Evolutionary conservation across 2,329 filamentous ascomycete genomes (phyloP).

Genomic region (Cercospora sojina): DNA sequence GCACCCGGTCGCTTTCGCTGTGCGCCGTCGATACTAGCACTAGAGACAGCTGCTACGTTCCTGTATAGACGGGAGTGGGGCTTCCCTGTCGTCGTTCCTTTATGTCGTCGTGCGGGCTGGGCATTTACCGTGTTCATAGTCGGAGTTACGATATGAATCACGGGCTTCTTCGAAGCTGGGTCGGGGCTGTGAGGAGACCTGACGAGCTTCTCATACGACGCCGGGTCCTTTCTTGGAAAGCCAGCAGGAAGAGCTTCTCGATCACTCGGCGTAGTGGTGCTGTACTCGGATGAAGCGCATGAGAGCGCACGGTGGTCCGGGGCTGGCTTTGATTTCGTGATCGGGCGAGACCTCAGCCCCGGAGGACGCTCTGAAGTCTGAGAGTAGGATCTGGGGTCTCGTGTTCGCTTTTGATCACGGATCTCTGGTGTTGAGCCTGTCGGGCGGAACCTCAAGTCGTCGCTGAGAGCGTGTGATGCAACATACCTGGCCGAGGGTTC

Average conservation of each 20-base stretch:
- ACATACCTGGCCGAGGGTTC: neutral
- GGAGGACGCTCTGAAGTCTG: constrained; percentile 15
- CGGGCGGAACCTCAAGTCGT: constrained; percentile 25
- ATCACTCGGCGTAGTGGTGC: constrained; percentile 20
- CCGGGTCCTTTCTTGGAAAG: constrained; percentile 25
- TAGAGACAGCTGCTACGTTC: neutral
- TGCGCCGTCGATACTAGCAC: neutral
- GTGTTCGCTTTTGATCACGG: constrained; percentile 1
- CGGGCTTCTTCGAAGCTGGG: neutral
- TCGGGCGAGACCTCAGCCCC: neutral
- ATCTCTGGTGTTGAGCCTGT: constrained; percentile 26
- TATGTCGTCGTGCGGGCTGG: neutral
- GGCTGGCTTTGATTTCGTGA: constrained; percentile 4
- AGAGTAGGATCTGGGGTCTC: constrained; percentile 11
- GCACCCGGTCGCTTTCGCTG: neutral
- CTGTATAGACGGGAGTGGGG: constrained; percentile 11
- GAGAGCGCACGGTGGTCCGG: neutral
- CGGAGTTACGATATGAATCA: neutral
- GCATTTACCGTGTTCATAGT: neutral
- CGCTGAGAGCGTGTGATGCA: neutral
- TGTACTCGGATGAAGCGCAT: constrained; percentile 34
- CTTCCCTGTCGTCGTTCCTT: constrained; percentile 17
- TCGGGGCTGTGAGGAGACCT: neutral
- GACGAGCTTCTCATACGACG: constrained; percentile 28
- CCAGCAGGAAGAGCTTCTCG: constrained; percentile 8